phyloP scores from a whole-genome alignment of 2,329 filamentous ascomycete genomes.

The Aspergillus thermomutatus region DNA sequence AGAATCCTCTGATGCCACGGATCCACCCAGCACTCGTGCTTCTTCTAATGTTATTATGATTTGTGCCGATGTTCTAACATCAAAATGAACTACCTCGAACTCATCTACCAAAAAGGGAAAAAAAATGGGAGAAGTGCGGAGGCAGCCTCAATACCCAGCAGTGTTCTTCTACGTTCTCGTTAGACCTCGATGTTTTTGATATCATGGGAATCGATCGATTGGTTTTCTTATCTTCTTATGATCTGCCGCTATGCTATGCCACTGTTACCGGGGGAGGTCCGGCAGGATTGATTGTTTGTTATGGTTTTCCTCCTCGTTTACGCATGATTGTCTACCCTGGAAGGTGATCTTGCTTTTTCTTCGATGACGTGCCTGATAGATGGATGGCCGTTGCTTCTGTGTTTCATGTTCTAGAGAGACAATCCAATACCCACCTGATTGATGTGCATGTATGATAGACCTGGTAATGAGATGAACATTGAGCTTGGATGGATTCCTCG shows the following conservation, averaged over 20 bases:
- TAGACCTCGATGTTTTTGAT: background rate
- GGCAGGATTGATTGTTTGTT: background rate
- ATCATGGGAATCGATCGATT: background rate
- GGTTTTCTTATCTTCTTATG: background rate
- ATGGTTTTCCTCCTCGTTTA: background rate
- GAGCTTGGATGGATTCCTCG: background rate
- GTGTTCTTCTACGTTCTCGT: background rate
- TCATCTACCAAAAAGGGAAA: constrained; percentile 1
- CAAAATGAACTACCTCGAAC: background rate
- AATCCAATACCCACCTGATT: constrained; percentile 13
- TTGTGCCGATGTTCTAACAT: background rate
- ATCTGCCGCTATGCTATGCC: background rate
- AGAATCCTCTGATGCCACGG: background rate
- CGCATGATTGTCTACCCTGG: background rate
- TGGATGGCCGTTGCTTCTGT: background rate
- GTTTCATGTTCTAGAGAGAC: constrained; percentile 3
- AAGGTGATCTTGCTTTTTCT: background rate
- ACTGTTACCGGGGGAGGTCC: background rate
- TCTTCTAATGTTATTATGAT: constrained; percentile 11
- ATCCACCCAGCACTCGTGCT: background rate
- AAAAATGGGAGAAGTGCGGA: background rate
- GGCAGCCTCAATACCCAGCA: background rate
- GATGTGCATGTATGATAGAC: constrained; percentile 3
- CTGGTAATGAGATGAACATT: background rate
- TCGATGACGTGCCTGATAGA: background rate